Evolutionary conservation across 306 rosid genomes (phyloP).

Genomic region (Parietaria judaica): DNA sequence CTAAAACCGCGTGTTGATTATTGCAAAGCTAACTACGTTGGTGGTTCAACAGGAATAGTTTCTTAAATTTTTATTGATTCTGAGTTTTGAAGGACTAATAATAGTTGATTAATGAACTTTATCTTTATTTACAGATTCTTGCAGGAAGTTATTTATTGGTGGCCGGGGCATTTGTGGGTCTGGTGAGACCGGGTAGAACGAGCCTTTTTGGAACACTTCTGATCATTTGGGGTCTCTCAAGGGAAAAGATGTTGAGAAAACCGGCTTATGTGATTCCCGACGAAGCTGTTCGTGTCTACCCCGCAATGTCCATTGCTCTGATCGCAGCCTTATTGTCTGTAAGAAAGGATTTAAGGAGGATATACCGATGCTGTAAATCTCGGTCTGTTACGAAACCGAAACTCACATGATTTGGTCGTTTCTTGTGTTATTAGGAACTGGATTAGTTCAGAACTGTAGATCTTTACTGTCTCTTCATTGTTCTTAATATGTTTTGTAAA

Average conservation of each 20-base stretch:
- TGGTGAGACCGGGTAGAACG: slow-evolving; percentile 59
- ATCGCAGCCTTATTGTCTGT: slow-evolving; percentile 60
- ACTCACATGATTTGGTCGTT: slow-evolving; percentile 18
- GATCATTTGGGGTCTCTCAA: slow-evolving; percentile 58
- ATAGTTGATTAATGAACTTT: no score
- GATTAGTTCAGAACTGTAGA: background rate
- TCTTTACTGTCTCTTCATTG: background rate
- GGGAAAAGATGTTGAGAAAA: slow-evolving; percentile 37
- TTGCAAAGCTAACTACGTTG: no score
- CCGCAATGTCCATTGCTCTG: slow-evolving; percentile 50
- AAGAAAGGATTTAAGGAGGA: slow-evolving; percentile 65
- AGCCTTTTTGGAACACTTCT: slow-evolving; percentile 60
- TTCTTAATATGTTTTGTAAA: background rate
- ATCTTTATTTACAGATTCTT: slow-evolving; percentile 39
- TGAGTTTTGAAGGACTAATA: background rate
- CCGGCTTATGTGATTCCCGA: slow-evolving; percentile 19
- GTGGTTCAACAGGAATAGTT: no score
- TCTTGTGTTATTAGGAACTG: background rate
- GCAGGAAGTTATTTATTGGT: slow-evolving; percentile 78
- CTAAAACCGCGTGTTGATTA: no score
- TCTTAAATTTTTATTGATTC: background rate
- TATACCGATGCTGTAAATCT: slow-evolving; percentile 39
- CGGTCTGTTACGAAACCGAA: slow-evolving; percentile 23
- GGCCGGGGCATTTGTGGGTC: slow-evolving; percentile 62
- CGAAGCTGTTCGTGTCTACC: slow-evolving; percentile 32